phyloP scores from a whole-genome alignment of 768 basidiomycete genomes.

The Boletus pseudo-olivaceus region DNA sequence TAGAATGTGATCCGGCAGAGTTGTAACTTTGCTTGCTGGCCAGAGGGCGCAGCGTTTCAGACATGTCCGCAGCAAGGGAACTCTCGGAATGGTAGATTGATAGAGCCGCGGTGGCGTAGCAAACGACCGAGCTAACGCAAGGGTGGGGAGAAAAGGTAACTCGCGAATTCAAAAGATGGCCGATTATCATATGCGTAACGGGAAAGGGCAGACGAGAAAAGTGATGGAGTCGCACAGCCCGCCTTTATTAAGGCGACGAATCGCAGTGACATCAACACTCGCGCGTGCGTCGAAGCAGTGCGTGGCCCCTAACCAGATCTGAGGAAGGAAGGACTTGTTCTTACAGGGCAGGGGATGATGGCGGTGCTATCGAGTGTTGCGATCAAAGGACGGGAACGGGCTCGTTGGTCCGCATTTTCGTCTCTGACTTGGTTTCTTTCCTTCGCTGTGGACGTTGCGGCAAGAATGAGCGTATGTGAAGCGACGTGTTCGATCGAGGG shows the following conservation, averaged over 20 bases:
- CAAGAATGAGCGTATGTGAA: background rate
- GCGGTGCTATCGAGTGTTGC: conserved; percentile 10
- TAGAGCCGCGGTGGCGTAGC: background rate
- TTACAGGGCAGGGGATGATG: background rate
- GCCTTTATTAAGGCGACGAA: conserved; percentile 9
- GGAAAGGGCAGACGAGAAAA: background rate
- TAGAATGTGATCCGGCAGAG: background rate
- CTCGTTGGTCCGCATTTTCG: background rate
- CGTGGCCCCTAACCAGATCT: background rate
- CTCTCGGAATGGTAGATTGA: background rate
- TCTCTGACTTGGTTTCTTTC: background rate
- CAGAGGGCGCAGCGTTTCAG: background rate
- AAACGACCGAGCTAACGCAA: background rate
- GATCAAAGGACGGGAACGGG: conserved; percentile 1
- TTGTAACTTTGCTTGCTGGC: background rate
- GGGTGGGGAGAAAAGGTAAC: background rate
- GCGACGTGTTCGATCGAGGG: background rate
- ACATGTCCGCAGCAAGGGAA: background rate
- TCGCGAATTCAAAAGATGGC: background rate
- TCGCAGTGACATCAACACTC: conserved; percentile 1
- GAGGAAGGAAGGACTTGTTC: background rate
- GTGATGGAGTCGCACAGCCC: conserved; percentile 16
- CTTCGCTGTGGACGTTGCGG: background rate
- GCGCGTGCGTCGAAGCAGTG: conserved; percentile 8
- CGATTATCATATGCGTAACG: background rate